A percentile compares a stretch with the other conserved stretches of the same genome.
Conservation (phyloP, 2,329 filamentous ascomycete species). For the Didymella keratinophila region DNA sequence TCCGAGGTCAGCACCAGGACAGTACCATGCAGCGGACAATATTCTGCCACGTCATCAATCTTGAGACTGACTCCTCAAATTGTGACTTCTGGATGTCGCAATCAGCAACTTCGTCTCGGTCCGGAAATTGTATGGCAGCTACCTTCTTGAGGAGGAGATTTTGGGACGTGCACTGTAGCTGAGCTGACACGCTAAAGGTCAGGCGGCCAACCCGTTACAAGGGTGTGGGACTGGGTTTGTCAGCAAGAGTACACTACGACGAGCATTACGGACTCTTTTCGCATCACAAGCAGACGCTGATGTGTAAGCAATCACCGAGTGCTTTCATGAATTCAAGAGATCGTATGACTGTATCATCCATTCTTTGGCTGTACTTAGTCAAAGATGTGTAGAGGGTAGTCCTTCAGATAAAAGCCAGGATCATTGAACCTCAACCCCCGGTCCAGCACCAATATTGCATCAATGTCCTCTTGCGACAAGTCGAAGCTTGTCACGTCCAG, state of each 20-base stretch:
- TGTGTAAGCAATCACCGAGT: not conserved
- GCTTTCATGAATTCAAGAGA: not conserved
- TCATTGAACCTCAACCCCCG: too few relatives aligned
- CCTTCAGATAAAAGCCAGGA: too few relatives aligned
- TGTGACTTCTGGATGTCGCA: not conserved
- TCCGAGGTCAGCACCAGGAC: not conserved
- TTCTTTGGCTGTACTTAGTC: too few relatives aligned
- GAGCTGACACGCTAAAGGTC: conserved; percentile 1
- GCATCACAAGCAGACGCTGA: not conserved
- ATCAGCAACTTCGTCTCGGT: not conserved
- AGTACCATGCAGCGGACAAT: not conserved
- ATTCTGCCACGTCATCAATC: not conserved
- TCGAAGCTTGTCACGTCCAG: too few relatives aligned
- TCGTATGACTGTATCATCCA: too few relatives aligned
- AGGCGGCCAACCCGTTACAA: not conserved
- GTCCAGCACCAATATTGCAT: too few relatives aligned
- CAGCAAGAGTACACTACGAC: conserved; percentile 1
- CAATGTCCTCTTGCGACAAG: too few relatives aligned
- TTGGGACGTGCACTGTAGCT: conserved; percentile 3
- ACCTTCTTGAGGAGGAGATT: conserved; percentile 9
- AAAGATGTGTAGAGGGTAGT: too few relatives aligned
- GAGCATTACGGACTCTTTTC: not conserved
- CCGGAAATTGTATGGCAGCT: not conserved
- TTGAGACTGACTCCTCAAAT: not conserved
- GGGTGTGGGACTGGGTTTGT: not conserved